These are phyloP conservation scores for Pseudopyrenochaeta lycopersici DNA, from an alignment of 2,329 filamentous ascomycete species.

Conservation along the genomic window DNA sequence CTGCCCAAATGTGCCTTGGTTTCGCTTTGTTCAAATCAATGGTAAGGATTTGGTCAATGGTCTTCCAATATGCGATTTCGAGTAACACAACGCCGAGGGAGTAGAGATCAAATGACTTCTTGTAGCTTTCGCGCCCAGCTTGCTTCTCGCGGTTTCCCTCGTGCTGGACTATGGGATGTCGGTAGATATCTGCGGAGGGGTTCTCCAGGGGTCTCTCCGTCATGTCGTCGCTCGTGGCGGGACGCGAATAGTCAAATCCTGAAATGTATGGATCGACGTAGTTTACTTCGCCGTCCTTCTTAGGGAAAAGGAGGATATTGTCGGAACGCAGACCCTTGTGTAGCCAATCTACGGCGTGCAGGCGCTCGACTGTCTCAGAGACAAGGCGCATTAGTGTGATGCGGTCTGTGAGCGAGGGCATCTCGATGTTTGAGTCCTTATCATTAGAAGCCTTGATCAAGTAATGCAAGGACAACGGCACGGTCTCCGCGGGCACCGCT, in stretches of 20 bases:
- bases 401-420: constrained; percentile 62
- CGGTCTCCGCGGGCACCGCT: constrained; percentile 47
- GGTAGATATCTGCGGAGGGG: constrained; percentile 59
- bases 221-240: constrained; percentile 60
- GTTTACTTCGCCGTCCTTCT: constrained; percentile 41
- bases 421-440: constrained; percentile 21
- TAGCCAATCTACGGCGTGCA: constrained; percentile 66
- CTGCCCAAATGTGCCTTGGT: constrained; percentile 50
- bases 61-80: constrained; percentile 64
- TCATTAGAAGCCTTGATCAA: constrained; percentile 47
- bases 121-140: constrained; percentile 41
- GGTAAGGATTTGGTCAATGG: constrained; percentile 55
- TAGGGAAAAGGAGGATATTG: constrained; percentile 63
- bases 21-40: constrained; percentile 49
- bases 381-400: constrained; percentile 62
- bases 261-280: constrained; percentile 57
- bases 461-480: constrained; percentile 59
- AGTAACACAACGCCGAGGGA: constrained; percentile 62
- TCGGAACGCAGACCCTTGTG: constrained; percentile 66
- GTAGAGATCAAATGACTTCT: constrained; percentile 64
- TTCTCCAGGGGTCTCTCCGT: constrained; percentile 60
- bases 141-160: constrained; percentile 40
- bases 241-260: constrained; percentile 65
- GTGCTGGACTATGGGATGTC: constrained; percentile 57
- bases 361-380: constrained; percentile 62